Evolutionary conservation across 2,329 filamentous ascomycete species (phyloP).

Genomic region (Colletotrichum truncatum): DNA sequence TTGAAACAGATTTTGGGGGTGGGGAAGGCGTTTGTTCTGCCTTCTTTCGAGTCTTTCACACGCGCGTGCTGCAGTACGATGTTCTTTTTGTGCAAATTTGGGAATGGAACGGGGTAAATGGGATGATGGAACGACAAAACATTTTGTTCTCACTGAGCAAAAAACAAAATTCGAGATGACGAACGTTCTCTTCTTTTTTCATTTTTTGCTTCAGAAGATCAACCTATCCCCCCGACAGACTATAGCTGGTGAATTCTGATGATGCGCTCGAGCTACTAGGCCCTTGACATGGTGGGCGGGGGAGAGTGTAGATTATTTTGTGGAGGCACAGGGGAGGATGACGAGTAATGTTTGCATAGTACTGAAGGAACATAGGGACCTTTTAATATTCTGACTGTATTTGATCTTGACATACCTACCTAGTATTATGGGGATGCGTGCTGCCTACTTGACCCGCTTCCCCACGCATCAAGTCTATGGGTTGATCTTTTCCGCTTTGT

Average conservation of each 20-base stretch:
- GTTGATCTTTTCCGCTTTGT: no score
- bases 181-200: not conserved
- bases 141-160: slow-evolving; percentile 13
- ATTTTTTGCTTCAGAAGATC: slow-evolving; percentile 5
- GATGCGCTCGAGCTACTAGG: not conserved
- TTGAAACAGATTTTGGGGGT: slow-evolving; percentile 1
- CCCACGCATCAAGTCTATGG: no score
- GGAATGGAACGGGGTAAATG: slow-evolving; percentile 19
- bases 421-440: no score
- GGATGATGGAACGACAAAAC: slow-evolving; percentile 23
- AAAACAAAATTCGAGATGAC: slow-evolving; percentile 20
- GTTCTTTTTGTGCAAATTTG: slow-evolving; percentile 12
- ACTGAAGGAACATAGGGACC: not conserved
- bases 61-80: slow-evolving; percentile 20
- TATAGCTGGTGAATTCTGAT: no score
- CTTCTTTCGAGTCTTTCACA: not conserved
- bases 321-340: not conserved
- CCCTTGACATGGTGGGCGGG: not conserved
- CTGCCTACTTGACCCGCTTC: no score
- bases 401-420: not conserved
- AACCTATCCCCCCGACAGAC: no score
- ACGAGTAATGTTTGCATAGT: not conserved
- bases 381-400: not conserved
- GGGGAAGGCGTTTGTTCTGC: not conserved
- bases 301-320: not conserved